Evolutionary conservation across 2,329 filamentous ascomycete species (phyloP), one percentile per base, ranked within the genome.

Genomic region (Sporothrix pallida): DNA sequence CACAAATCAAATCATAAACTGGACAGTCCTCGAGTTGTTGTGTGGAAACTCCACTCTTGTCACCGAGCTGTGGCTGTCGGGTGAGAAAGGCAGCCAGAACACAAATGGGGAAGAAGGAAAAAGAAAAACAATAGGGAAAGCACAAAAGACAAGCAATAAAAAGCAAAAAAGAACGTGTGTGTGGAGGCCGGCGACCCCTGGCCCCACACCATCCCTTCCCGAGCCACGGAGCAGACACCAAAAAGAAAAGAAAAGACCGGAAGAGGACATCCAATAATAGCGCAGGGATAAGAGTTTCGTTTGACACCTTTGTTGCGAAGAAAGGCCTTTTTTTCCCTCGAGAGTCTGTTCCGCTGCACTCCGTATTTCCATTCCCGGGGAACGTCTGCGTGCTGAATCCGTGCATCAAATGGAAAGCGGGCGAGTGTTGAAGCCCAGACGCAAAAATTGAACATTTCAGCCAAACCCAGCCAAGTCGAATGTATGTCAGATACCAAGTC

Each of bases 161-260:
- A 37, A 37, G 26, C 31, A 31, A 15, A 15, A 60, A 13, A 12
- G 26, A 60, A 60, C 12, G 60, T 46, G 60, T 63, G 60, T 37
- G 60, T 63, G 60, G 60, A 63, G 60, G 60, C 60, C 60, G 60
- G 60, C 60, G 60, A 63, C 60, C 60, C 60, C 60, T 63, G 60
- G 60, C 60, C 60, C 62, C 62, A 48, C 62, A 67, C 62, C 62
- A 23, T 46, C n/a, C 42, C 62, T 23, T 67, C 62, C n/a, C 37
- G 42, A 12, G 42, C 20, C 44, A 67, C 42, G 42, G 42, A 65
- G 62, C 62, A 23, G 62, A n/a, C 37, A 44, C 58, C 31, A 63
- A 63, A 44, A 44, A 17, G 58, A 44, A 68, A 52, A 68, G 63
- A 23, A 68, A 20, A 52, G 44, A 67, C 42, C 62, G 5, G 42